A percentile compares a stretch with the other conserved stretches of the same genome.
Conservation (phyloP, 2,329 filamentous ascomycete genomes). For the Fusarium beomiforme region DNA sequence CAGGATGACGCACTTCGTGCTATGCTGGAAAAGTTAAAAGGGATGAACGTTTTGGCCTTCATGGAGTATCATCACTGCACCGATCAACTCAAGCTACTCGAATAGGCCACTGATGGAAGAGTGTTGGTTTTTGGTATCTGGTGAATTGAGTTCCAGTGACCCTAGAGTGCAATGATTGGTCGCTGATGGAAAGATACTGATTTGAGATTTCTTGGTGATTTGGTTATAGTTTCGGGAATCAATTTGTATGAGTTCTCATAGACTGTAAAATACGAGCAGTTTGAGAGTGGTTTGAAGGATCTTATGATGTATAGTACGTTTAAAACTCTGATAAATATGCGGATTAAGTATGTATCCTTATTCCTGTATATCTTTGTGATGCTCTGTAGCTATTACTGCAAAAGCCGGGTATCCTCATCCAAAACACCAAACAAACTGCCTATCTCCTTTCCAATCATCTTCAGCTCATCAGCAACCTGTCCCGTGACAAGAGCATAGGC, state of each 20-base stretch:
- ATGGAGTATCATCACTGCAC: not conserved
- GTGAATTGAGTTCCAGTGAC: not conserved
- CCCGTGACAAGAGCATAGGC: slow-evolving; percentile 81
- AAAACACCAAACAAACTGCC: slow-evolving; percentile 35
- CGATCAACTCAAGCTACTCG: not conserved
- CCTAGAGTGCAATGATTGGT: too few species aligned
- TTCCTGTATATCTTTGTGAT: not conserved
- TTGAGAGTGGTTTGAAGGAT: not conserved
- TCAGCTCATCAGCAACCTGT: slow-evolving; percentile 72
- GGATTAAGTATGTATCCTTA: too few species aligned
- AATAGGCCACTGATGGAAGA: too few species aligned
- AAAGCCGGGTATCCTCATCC: slow-evolving; percentile 34
- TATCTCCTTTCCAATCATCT: slow-evolving; percentile 64
- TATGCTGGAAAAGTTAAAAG: not conserved
- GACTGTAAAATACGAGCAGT: not conserved
- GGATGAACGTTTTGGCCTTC: not conserved
- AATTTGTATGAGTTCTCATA: not conserved
- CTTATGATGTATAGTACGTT: not conserved
- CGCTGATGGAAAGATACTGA: not conserved
- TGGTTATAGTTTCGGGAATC: not conserved
- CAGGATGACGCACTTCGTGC: not conserved
- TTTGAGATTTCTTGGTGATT: not conserved
- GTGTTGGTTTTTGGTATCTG: not conserved
- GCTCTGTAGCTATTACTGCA: not conserved
- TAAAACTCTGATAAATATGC: not conserved